Conservation (phyloP, 2,329 filamentous ascomycete species). For the Colletotrichum sp. region DNA sequence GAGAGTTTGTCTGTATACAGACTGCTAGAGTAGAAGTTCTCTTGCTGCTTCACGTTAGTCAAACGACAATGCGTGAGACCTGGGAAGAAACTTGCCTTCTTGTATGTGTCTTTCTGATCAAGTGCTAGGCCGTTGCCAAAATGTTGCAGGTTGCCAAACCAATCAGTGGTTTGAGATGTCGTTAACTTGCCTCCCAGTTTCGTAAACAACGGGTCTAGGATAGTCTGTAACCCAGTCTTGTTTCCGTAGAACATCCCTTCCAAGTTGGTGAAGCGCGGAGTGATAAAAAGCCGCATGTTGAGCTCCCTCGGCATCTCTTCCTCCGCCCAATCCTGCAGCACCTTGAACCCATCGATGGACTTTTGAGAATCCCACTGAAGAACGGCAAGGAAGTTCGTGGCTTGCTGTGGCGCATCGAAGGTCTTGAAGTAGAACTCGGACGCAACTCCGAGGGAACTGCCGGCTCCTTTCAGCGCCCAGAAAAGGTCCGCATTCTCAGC, state of each 20-base stretch:
- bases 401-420: slow-evolving; percentile 35
- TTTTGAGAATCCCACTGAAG: slow-evolving; percentile 7
- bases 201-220: slow-evolving; percentile 26
- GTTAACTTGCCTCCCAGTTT: slow-evolving; percentile 32
- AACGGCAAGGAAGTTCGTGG: slow-evolving; percentile 32
- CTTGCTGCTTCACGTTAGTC: slow-evolving; percentile 23
- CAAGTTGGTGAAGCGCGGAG: slow-evolving; percentile 23
- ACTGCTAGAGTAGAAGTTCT: slow-evolving; percentile 32
- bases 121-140: slow-evolving; percentile 34
- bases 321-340: slow-evolving; percentile 28
- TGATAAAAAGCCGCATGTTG: slow-evolving; percentile 31
- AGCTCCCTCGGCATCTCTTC: slow-evolving; percentile 25
- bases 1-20: slow-evolving; percentile 31
- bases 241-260: slow-evolving; percentile 34
- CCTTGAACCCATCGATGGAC: neutral
- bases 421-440: slow-evolving; percentile 42
- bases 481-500: slow-evolving; percentile 42
- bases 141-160: slow-evolving; percentile 36
- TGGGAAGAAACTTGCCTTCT: neutral
- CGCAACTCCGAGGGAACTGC: slow-evolving; percentile 44
- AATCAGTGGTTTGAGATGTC: slow-evolving; percentile 31
- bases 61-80: accelerated
- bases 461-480: slow-evolving; percentile 47
- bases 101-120: slow-evolving; percentile 32
- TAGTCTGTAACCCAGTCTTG: slow-evolving; percentile 6